Percentiles rank a stretch among this genome's conserved stretches.
phyloP scores from a whole-genome alignment of 257 asterid species.

The Marsdenia floribunda region DNA sequence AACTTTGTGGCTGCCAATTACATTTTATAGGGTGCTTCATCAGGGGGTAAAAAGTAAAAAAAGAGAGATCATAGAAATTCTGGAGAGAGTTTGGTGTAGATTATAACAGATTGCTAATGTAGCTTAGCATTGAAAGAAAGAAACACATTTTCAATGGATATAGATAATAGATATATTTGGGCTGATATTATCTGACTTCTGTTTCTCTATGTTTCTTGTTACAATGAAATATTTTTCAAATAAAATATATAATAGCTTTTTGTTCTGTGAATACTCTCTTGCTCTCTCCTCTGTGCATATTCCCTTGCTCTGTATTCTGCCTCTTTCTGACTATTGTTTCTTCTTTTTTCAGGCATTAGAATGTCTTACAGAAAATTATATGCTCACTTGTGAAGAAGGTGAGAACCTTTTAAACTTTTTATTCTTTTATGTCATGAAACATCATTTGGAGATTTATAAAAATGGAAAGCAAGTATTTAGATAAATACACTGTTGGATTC shows the following conservation, averaged over 20 bases:
- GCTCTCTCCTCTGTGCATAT: background rate
- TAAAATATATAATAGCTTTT: background rate
- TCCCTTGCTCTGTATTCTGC: background rate
- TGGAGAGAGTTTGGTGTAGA: background rate
- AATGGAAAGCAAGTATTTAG: background rate
- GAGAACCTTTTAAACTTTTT: slow-evolving; percentile 12
- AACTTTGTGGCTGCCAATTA: background rate
- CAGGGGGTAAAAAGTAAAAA: background rate
- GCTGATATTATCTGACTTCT: background rate
- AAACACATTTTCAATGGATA: background rate
- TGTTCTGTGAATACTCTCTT: background rate
- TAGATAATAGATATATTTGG: background rate
- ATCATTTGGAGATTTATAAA: background rate
- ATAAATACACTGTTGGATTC: background rate
- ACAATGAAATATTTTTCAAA: background rate
- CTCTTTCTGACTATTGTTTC: slow-evolving; percentile 7
- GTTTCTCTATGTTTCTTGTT: background rate
- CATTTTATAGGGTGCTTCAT: background rate
- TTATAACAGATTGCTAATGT: background rate
- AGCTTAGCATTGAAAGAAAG: background rate
- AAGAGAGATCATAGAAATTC: background rate
- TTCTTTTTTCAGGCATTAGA: slow-evolving; percentile 75
- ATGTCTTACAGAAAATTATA: slow-evolving; percentile 86
- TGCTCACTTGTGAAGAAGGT: slow-evolving; percentile 98
- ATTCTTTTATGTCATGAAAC: background rate